Evolutionary conservation across 768 basidiomycete species (phyloP).

Genomic region (Boletus insuetus): DNA sequence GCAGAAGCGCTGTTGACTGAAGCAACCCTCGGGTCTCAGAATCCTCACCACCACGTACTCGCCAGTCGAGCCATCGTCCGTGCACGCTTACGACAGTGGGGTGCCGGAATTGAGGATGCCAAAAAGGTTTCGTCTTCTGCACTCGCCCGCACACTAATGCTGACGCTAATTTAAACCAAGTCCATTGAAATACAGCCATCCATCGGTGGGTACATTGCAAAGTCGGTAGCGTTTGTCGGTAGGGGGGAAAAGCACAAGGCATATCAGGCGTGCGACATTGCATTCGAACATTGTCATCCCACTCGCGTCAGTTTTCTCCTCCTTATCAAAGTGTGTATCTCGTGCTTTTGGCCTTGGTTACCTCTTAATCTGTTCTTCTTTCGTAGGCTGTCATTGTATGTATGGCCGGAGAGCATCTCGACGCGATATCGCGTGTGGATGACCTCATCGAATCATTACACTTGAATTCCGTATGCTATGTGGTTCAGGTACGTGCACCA

Average conservation of each 20-base stretch:
- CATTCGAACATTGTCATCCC: not conserved
- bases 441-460: not conserved
- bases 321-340: conserved; percentile 1
- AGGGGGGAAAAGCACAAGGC: not conserved
- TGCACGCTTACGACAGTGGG: not conserved
- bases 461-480: not conserved
- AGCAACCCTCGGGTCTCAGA: not conserved
- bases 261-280: not conserved
- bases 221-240: not conserved
- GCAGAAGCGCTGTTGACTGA: not conserved
- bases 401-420: not conserved
- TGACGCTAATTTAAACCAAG: not conserved
- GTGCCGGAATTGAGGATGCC: not conserved
- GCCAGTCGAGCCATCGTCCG: not conserved
- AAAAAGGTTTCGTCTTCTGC: not conserved
- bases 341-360: not conserved
- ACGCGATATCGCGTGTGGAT: not conserved
- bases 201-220: not conserved
- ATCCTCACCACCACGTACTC: not conserved
- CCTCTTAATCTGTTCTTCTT: not conserved
- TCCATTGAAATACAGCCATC: not conserved
- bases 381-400: not conserved
- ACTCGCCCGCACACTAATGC: too few relatives aligned
- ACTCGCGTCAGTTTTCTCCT: not conserved
- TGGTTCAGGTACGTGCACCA: not conserved